A percentile compares a stretch with the other conserved stretches of the same genome.
Evolutionary conservation across 148 eudicot species (phyloP).

Genomic region (Rheum nobile): DNA sequence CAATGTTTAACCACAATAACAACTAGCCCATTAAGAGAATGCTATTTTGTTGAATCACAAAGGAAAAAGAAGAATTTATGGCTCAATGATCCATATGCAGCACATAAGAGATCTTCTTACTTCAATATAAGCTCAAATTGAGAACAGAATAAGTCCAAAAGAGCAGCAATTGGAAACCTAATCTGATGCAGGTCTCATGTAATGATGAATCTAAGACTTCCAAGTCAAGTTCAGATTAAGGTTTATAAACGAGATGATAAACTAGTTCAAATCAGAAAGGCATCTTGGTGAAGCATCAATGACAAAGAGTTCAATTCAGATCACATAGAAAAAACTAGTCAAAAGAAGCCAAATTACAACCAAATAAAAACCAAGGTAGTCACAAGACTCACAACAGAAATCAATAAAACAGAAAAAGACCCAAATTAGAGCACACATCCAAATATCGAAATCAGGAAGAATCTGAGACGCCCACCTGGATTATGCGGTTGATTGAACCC

Average conservation of each 20-base stretch:
- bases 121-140: background rate
- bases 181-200: background rate
- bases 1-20: background rate
- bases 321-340: background rate
- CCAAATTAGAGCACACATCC: background rate
- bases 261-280: background rate
- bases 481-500: background rate
- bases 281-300: background rate
- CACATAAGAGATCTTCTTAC: background rate
- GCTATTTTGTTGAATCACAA: background rate
- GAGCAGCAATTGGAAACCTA: background rate
- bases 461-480: constrained; percentile 1
- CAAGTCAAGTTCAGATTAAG: background rate
- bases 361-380: background rate
- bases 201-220: background rate
- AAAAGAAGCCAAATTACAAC: background rate
- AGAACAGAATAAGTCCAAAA: background rate
- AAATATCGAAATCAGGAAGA: constrained; percentile 1
- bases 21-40: background rate
- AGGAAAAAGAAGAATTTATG: background rate
- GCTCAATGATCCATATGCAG: background rate
- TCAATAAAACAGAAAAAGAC: background rate
- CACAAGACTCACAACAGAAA: background rate
- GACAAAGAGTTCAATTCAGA: background rate
- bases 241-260: background rate